These are phyloP conservation scores for Picea abies DNA, from an alignment of 83 land plant species.

Conservation along the genomic window DNA sequence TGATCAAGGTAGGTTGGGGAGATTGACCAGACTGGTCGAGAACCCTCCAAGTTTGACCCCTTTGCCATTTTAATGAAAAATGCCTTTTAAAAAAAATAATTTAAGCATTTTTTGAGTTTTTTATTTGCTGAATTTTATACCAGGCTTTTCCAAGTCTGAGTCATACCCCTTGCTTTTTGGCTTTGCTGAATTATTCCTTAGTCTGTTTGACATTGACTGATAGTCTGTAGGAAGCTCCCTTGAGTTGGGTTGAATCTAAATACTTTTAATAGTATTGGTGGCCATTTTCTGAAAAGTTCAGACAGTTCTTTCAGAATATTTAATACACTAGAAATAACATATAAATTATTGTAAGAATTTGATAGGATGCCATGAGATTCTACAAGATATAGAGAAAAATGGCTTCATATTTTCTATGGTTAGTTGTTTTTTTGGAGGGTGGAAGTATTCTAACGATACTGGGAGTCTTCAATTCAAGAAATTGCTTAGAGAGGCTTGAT, in stretches of 20 bases:
- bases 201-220: too few relatives aligned
- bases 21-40: too few relatives aligned
- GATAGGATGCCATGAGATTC: neutral
- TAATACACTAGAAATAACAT: neutral
- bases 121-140: too few relatives aligned
- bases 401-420: neutral
- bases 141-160: too few relatives aligned
- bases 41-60: too few relatives aligned
- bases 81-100: too few relatives aligned
- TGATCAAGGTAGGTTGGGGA: too few relatives aligned
- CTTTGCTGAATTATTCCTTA: too few relatives aligned
- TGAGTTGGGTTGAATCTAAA: neutral
- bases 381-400: neutral
- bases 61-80: too few relatives aligned
- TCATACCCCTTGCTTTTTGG: too few relatives aligned
- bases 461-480: neutral
- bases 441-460: neutral
- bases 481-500: slow-evolving; percentile 17
- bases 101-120: too few relatives aligned
- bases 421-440: neutral
- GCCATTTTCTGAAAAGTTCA: neutral
- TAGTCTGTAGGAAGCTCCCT: too few relatives aligned
- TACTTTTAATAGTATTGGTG: neutral
- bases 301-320: neutral
- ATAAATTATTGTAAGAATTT: neutral